These are phyloP conservation scores for Cyclocybe aegerita DNA, from an alignment of 768 basidiomycete genomes.

Conservation along the genomic window DNA sequence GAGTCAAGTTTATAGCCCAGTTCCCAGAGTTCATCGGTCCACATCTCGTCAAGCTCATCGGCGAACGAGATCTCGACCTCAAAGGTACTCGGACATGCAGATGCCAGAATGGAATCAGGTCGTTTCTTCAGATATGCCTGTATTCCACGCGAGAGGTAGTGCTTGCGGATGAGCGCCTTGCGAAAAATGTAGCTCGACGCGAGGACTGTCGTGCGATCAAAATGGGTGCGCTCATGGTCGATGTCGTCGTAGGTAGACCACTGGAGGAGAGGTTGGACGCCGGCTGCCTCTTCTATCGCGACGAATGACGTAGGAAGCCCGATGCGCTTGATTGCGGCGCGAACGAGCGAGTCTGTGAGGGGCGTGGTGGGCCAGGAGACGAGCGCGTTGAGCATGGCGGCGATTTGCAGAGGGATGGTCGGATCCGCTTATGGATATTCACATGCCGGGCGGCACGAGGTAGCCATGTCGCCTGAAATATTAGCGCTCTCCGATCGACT, in stretches of 20 bases:
- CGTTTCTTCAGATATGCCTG: constrained; percentile 62
- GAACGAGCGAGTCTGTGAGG: constrained; percentile 42
- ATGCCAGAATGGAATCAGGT: constrained; percentile 10
- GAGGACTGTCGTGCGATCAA: constrained; percentile 48
- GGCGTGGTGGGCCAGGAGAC: constrained; percentile 53
- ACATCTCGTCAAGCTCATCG: constrained; percentile 93
- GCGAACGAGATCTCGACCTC: constrained; percentile 84
- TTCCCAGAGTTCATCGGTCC: constrained; percentile 92
- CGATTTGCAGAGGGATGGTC: neutral
- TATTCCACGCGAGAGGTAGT: constrained; percentile 79
- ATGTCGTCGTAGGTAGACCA: constrained; percentile 91
- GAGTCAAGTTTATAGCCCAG: constrained; percentile 61
- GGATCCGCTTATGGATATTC: neutral
- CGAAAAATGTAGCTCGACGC: constrained; percentile 87
- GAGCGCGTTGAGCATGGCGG: constrained; percentile 23
- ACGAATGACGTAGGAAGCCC: constrained; percentile 14
- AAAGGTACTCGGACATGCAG: no score
- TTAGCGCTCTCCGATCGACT: constrained; percentile 4
- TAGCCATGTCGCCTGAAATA: neutral
- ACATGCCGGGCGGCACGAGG: neutral
- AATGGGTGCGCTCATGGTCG: constrained; percentile 70
- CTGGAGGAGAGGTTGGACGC: no score
- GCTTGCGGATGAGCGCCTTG: constrained; percentile 93
- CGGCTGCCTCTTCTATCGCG: no score
- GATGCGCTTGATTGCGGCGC: constrained; percentile 33